Evolutionary conservation across 1,284 basidiomycete genomes (phyloP).

Genomic region (Wolfiporia cocos): DNA sequence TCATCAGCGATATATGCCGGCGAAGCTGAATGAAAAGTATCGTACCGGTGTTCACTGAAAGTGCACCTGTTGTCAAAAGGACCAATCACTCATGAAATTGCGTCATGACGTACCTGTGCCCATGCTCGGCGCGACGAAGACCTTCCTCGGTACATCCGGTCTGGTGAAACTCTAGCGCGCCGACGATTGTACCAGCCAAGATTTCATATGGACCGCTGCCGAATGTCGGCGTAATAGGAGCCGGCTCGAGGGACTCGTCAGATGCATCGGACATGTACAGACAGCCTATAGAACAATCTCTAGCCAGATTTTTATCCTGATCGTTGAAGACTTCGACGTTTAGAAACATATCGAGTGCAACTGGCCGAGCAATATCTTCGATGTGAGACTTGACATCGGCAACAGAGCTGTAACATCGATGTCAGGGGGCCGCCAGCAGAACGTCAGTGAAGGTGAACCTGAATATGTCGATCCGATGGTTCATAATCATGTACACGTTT

Average conservation of each 20-base stretch:
- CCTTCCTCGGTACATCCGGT: constrained; percentile 23
- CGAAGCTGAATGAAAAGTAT: background rate
- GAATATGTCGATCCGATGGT: constrained; percentile 43
- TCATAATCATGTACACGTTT: constrained; percentile 43
- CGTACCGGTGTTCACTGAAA: constrained; percentile 10
- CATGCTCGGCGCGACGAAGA: constrained; percentile 20
- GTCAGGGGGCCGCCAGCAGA: constrained; percentile 18
- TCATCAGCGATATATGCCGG: background rate
- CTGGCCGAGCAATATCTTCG: constrained; percentile 30
- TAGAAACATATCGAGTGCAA: constrained; percentile 43
- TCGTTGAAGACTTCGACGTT: constrained; percentile 46
- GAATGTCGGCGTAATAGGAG: constrained; percentile 45
- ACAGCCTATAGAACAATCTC: constrained; percentile 14
- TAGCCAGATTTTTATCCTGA: constrained; percentile 13
- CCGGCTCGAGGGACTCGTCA: constrained; percentile 41
- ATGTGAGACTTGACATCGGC: constrained; percentile 35
- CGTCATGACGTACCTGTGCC: constrained; percentile 11
- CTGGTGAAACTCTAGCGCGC: constrained; percentile 30
- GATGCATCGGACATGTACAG: constrained; percentile 35
- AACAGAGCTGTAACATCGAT: constrained; percentile 34
- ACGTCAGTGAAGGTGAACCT: constrained; percentile 25
- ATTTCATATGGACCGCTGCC: constrained; percentile 40
- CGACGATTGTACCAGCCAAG: constrained; percentile 43
- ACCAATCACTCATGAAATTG: background rate
- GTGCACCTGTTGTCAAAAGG: background rate